Base-by-base conservation (phyloP, 1,284 basidiomycete genomes). In the Pyrrhoderma noxium region DNA sequence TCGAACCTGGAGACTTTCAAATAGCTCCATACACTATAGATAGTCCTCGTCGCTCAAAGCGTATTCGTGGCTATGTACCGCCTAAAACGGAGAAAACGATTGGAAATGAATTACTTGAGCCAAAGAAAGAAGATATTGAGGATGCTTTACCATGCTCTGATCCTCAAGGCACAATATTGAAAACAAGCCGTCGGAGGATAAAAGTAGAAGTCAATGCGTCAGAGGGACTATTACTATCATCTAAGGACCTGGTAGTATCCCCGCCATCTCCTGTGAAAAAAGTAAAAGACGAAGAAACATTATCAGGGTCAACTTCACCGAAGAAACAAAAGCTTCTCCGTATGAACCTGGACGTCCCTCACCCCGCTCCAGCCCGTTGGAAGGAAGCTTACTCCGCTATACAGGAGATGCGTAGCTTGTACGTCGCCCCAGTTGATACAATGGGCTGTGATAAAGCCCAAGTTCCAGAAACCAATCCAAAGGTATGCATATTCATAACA, bases 361-460 rank as follows among this genome's bases (percentile, higher is more conserved):
- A 93, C 62, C 82, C 87, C 0, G 74, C 81, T 1, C 92, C 92
- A 3, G 63, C 70, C 25, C 67, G 68, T 40, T 95, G 93, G 93
- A 69, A 70, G 47, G 82, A 89, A 54, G 77, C 78, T 13, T 95
- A 93, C 60, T 74, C 77, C 36, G 68, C 78, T 1, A 93, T 96
- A 48, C 80, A 83, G 61, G 73, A 76, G 47, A 93, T 94, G 88
- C 75, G 92, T 5, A 70, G 78, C 19, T 70, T 72, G 2, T 76
- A 85, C 25, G 68, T 77, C 0, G 93, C 93, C 0, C 91, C 93
- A 0, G 93, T 96, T 2, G 93, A 97, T 61, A 89, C 85, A 0
- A 93, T 94, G 93, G 89, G 89, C 0, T 94, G 85, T 62, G 84
- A 85, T 43, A 73, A 74, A 51, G 85, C 84, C 1, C 80, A 88